A percentile compares a stretch with the other conserved stretches of the same genome.
phyloP scores from a whole-genome alignment of 2,329 filamentous ascomycete species.

The Diaporthe vexans region DNA sequence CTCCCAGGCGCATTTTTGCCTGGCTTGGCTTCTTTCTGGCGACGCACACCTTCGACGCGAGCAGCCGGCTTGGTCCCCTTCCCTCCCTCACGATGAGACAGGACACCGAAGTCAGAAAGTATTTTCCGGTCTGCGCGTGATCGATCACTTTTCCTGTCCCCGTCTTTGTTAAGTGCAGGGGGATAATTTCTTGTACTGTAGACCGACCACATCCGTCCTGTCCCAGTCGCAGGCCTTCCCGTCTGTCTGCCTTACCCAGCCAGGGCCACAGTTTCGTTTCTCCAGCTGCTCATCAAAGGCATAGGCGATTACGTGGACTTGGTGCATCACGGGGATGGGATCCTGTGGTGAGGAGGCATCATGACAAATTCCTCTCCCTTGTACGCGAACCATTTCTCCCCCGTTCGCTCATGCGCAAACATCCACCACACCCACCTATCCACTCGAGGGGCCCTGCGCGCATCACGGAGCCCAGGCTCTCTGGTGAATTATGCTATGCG shows the following conservation, averaged over 20 bases:
- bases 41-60: not conserved
- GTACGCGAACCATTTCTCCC: not conserved
- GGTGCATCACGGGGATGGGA: not conserved
- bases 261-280: not conserved
- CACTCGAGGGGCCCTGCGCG: not conserved
- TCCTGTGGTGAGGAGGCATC: not conserved
- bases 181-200: too few relatives aligned
- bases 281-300: not conserved
- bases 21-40: not conserved
- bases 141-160: not conserved
- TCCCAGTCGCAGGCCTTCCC: not conserved
- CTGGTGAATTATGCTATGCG: conserved; percentile 14
- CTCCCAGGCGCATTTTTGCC: not conserved
- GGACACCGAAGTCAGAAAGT: conserved; percentile 17
- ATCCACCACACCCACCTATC: not conserved
- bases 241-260: too few relatives aligned
- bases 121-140: not conserved
- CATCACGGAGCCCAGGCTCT: conserved; percentile 15
- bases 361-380: conserved; percentile 1
- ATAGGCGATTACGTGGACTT: conserved; percentile 28
- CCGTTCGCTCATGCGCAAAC: conserved; percentile 1
- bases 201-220: too few relatives aligned
- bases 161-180: too few relatives aligned
- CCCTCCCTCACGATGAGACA: conserved; percentile 26
- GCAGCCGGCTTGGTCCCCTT: not conserved